Evolutionary conservation across 768 basidiomycete species (phyloP), one percentile per base, ranked within the genome.

Genomic region (Boletus vinaceobasis): DNA sequence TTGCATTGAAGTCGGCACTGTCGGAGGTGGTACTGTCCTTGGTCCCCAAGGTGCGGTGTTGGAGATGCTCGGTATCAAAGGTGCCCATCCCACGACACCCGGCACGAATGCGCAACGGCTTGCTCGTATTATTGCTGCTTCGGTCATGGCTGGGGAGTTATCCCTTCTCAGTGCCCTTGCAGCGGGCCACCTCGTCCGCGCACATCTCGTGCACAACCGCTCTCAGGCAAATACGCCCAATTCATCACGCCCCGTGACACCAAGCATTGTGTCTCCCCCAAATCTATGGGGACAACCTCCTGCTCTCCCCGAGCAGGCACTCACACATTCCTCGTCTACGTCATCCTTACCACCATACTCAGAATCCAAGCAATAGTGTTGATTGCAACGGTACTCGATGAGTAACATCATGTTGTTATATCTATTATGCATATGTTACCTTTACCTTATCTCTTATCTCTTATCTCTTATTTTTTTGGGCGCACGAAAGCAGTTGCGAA

Each of bases 111-210:
- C 97, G 0, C 90, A 90, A 59, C 81, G 79, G 44, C 84, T 99
- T 49, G 97, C 97, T 2, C 82, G 93, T 33, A 81, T 98, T 65
- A 90, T 99, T 61, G 88, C 87, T 36, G 85, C 93, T 0, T 81
- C 92, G 0, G 97, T 99, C 64, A 97, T 98, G 93, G 96, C 97
- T 2, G 97, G 97, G 35, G 97, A 99, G 72, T 77, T 98, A 32
- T 91, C 89, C 17, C 78, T 99, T 57, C 79, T 99, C 68, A 87
- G 86, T 60, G 95, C 97, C 2, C 82, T 99, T 37, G 95, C 95
- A 1, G 94, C 93, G 3, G 96, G 96, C 0, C 94, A 97, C 66
- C 80, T 98, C 57, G 93, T 98, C 65, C 82, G 88, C 38, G 95
- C 95, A 29, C 94, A 98, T 69, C 82, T 97, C 73, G 86, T 84